These are phyloP conservation scores for Lentinula novae-zelandiae DNA, from an alignment of 1,284 basidiomycete species.

Conservation along the genomic window DNA sequence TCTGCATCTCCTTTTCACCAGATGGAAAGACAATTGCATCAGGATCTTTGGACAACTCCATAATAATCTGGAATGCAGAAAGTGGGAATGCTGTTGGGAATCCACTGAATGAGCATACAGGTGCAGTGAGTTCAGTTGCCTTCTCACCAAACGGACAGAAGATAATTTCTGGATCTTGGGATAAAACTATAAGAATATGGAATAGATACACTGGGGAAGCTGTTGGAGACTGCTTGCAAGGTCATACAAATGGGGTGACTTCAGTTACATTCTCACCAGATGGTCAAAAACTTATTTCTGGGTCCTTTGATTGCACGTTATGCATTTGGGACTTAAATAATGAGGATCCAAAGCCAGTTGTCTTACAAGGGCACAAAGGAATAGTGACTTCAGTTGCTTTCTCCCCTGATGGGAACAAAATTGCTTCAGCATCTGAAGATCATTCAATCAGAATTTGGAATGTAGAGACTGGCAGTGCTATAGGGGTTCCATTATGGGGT, in stretches of 20 bases:
- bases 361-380: neutral
- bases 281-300: neutral
- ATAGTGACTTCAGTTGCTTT: neutral
- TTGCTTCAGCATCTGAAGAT: neutral
- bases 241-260: neutral
- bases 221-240: neutral
- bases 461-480: neutral
- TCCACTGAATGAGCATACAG: conserved; percentile 8
- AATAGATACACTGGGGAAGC: conserved; percentile 1
- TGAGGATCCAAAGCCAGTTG: neutral
- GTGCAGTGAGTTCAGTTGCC: conserved; percentile 15
- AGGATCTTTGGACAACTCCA: conserved; percentile 5
- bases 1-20: neutral
- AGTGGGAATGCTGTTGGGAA: neutral
- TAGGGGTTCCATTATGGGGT: neutral
- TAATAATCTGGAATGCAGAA: conserved; percentile 9
- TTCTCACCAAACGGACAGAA: conserved; percentile 22
- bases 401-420: neutral
- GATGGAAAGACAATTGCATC: conserved; percentile 5
- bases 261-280: conserved; percentile 6
- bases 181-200: conserved; percentile 9
- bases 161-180: conserved; percentile 20
- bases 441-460: neutral
- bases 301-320: neutral
- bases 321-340: conserved; percentile 9